Conservation (phyloP, 495 filamentous ascomycete genomes). For the Annulohypoxylon stygium region DNA sequence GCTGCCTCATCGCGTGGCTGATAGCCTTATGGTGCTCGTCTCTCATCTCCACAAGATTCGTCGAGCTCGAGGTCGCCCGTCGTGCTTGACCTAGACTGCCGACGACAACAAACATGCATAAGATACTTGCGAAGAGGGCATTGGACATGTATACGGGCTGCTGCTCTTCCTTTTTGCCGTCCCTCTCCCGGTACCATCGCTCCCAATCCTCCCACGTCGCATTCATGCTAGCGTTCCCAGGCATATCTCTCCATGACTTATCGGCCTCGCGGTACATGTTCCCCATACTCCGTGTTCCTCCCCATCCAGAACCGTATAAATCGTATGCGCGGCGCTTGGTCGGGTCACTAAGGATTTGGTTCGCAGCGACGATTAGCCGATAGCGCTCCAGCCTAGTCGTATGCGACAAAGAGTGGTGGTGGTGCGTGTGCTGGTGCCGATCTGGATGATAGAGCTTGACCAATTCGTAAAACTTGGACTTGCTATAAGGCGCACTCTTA, state of each 20-base stretch:
- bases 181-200: slow-evolving; percentile 74
- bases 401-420: slow-evolving; percentile 65
- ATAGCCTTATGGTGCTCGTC: slow-evolving; percentile 73
- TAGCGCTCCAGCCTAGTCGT: slow-evolving; percentile 84
- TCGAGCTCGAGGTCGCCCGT: slow-evolving; percentile 69
- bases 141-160: slow-evolving; percentile 79
- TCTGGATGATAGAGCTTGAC: slow-evolving; percentile 98
- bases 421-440: slow-evolving; percentile 62
- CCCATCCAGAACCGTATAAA: slow-evolving; percentile 84
- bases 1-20: slow-evolving; percentile 69
- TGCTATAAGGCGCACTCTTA: slow-evolving; percentile 77
- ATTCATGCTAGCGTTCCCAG: slow-evolving; percentile 76
- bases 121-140: slow-evolving; percentile 74
- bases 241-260: slow-evolving; percentile 62
- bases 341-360: slow-evolving; percentile 90
- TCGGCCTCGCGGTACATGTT: slow-evolving; percentile 55
- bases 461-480: slow-evolving; percentile 85
- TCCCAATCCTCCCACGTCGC: slow-evolving; percentile 99
- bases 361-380: slow-evolving; percentile 84
- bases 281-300: slow-evolving; percentile 56
- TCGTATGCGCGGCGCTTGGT: slow-evolving; percentile 85
- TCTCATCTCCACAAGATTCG: slow-evolving; percentile 69
- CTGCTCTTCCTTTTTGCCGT: slow-evolving; percentile 60
- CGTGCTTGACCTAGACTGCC: slow-evolving; percentile 77
- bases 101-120: slow-evolving; percentile 74